Evolutionary conservation across 305 asterid species (phyloP).

Genomic region (Euphrasia arctica): DNA sequence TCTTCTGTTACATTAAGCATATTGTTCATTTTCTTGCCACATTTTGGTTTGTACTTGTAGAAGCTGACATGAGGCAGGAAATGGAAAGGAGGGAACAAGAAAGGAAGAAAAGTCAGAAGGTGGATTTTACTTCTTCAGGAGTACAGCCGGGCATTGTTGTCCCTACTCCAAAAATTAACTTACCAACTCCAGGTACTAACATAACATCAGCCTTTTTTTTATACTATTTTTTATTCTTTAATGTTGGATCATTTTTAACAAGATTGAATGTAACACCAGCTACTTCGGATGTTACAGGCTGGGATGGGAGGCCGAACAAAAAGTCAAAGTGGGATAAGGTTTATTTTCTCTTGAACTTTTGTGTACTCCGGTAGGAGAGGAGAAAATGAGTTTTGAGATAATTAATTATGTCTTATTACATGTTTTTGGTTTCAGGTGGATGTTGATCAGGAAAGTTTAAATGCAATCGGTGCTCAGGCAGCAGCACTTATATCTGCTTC

Average conservation of each 20-base stretch:
- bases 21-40: slow-evolving; percentile 1
- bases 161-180: slow-evolving; percentile 59
- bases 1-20: background rate
- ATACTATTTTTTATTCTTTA: background rate
- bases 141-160: slow-evolving; percentile 57
- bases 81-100: slow-evolving; percentile 90
- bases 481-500: slow-evolving; percentile 74
- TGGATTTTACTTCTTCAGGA: slow-evolving; percentile 82
- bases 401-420: background rate
- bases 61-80: slow-evolving; percentile 78
- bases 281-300: slow-evolving; percentile 41
- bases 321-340: slow-evolving; percentile 99
- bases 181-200: slow-evolving; percentile 63
- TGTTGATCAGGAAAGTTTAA: slow-evolving; percentile 58
- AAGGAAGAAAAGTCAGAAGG: slow-evolving; percentile 72
- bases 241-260: slow-evolving; percentile 24
- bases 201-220: slow-evolving; percentile 14
- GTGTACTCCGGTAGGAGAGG: slow-evolving; percentile 13
- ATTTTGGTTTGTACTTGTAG: slow-evolving; percentile 40
- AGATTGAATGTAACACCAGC: slow-evolving; percentile 47
- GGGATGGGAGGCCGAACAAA: slow-evolving; percentile 79
- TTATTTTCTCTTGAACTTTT: slow-evolving; percentile 21
- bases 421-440: slow-evolving; percentile 60
- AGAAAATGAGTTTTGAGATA: slow-evolving; percentile 19
- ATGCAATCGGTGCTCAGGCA: slow-evolving; percentile 68